phyloP scores from a whole-genome alignment of 2,329 filamentous ascomycete genomes.

The Emmonsia crescens region DNA sequence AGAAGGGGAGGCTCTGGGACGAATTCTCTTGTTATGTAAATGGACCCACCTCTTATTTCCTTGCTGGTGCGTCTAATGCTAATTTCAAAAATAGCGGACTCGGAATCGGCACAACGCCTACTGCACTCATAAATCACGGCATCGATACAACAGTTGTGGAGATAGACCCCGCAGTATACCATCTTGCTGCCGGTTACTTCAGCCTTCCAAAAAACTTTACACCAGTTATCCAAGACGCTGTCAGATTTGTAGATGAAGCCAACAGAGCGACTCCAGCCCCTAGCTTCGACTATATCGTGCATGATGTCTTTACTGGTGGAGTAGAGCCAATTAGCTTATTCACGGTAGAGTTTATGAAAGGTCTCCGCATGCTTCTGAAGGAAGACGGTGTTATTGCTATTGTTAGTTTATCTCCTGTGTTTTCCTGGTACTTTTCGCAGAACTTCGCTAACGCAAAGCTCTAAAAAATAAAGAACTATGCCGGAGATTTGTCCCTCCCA shows the following conservation, averaged over 20 bases:
- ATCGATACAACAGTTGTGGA: constrained; percentile 91
- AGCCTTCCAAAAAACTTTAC: constrained; percentile 64
- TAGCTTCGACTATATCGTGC: constrained; percentile 81
- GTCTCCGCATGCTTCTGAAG: constrained; percentile 60
- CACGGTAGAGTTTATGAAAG: constrained; percentile 69
- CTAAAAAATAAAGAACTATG: constrained; percentile 61
- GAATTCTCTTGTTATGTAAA: constrained; percentile 76
- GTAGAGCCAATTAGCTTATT: constrained; percentile 84
- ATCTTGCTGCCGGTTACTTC: constrained; percentile 77
- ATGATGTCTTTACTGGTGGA: constrained; percentile 95
- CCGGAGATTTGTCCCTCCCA: constrained; percentile 70
- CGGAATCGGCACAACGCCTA: constrained; percentile 83
- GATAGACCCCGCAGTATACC: constrained; percentile 80
- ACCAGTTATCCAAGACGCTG: constrained; percentile 71
- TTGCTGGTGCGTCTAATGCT: constrained; percentile 12
- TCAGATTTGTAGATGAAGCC: constrained; percentile 50
- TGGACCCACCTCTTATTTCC: constrained; percentile 8
- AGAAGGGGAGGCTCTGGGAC: constrained; percentile 50
- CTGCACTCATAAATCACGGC: constrained; percentile 74
- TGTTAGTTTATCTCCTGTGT: constrained; percentile 40
- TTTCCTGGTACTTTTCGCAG: neutral
- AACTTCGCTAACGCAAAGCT: neutral
- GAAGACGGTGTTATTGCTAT: constrained; percentile 78
- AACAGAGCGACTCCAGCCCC: constrained; percentile 36
- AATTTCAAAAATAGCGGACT: constrained; percentile 51